Evolutionary conservation across 768 basidiomycete genomes (phyloP), one percentile per base, ranked within the genome.

Genomic region (Lentinula raphanica): DNA sequence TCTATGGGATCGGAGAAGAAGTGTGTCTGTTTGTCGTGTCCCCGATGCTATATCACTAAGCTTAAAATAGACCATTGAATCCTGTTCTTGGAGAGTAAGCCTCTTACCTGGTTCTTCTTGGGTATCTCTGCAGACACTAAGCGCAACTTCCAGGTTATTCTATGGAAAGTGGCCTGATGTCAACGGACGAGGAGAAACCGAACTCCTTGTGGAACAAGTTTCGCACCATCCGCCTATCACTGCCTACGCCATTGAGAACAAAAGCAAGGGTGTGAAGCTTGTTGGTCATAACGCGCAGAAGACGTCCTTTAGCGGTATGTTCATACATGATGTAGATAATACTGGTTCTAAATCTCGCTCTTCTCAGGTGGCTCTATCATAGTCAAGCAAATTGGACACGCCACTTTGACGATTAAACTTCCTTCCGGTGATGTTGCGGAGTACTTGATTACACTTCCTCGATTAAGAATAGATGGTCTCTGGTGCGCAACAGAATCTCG

Each of bases 1-100:
- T 87, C 87, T 62, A 88, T 94, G 85, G 96, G 96, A 13, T 93
- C 91, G 1, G 95, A 98, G 82, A 98, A 98, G 80, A 98, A 98
- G 91, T 92, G 61, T 49, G 84, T 12, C 54, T 23, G 17, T 23
- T 28, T 9, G 28, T 40, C 3, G 15, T 28, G 3, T 51, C 19
- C 6, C 29, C 49, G 25, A 49, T 32, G 12, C 21, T 25, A 32
- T 59, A 66, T 61, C 54, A 56, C 59, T 44, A 38, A 57, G 40
- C 21, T 35, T 50, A 54, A 27, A 23, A 17, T 63, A 95, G 93
- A 65, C 96, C 96, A 15, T 79, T 99, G 56, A 99, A 99, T 68
- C 96, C 96, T 32, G 94, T 92, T 9, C 87, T 97, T 15, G 94
- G 93, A 72, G 93, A 93, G 89, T 90, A 66, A 65, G 89, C 82